A percentile compares a stretch with the other conserved stretches of the same genome.
Conservation (phyloP, 352 stramenopile species). For the Pythium grandisporangium region DNA sequence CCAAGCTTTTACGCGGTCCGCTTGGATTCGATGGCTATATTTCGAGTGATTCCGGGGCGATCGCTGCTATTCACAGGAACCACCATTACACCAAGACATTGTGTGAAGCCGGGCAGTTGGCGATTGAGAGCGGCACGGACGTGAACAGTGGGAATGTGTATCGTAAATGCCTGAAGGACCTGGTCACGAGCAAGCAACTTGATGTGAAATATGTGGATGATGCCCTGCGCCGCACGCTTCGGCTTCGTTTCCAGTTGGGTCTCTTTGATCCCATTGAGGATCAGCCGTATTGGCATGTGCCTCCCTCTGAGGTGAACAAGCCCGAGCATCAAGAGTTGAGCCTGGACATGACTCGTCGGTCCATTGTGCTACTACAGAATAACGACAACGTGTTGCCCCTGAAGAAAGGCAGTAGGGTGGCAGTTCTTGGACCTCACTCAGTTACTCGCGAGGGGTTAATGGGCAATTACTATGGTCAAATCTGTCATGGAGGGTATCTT, state of each 20-base stretch:
- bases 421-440: slow-evolving; percentile 80
- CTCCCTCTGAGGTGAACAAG: slow-evolving; percentile 67
- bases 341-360: slow-evolving; percentile 72
- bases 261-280: slow-evolving; percentile 86
- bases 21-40: slow-evolving; percentile 93
- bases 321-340: slow-evolving; percentile 46
- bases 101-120: slow-evolving; percentile 47
- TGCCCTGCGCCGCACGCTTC: slow-evolving; percentile 57
- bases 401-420: slow-evolving; percentile 34
- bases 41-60: slow-evolving; percentile 91
- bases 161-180: slow-evolving; percentile 53
- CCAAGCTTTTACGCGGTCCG: slow-evolving; percentile 50
- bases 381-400: slow-evolving; percentile 59
- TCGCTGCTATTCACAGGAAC: slow-evolving; percentile 71
- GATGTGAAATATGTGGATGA: slow-evolving; percentile 43
- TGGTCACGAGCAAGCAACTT: slow-evolving; percentile 38
- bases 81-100: slow-evolving; percentile 74
- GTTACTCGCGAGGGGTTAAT: slow-evolving; percentile 42
- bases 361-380: slow-evolving; percentile 93
- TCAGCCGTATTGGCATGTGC: slow-evolving; percentile 73
- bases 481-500: slow-evolving; percentile 68
- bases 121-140: slow-evolving; percentile 74
- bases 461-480: slow-evolving; percentile 84
- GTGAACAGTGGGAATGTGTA: slow-evolving; percentile 86
- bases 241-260: slow-evolving; percentile 87